Evolutionary conservation across 2,329 filamentous ascomycete genomes (phyloP), one percentile per base, ranked within the genome.

Genomic region (Leptosphaerulina australis): DNA sequence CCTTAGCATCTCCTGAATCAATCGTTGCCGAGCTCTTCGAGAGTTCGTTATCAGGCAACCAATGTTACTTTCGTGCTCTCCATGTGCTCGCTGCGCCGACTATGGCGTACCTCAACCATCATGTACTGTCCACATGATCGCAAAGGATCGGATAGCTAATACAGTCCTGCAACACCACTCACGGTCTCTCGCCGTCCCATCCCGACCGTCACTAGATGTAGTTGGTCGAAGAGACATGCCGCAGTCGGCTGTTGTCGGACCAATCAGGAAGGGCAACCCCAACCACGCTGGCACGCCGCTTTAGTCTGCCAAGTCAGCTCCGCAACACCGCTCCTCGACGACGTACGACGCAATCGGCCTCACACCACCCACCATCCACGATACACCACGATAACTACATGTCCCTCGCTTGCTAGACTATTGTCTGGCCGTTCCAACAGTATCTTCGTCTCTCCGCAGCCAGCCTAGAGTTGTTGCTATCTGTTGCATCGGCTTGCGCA

Each of bases 381-480:
- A 46, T 48, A 17, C 24, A 43, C 38, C 30, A 33, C 35, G 24
- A 50, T 25, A 55, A 52, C 56, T 60, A 62, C 50, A 71, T 70
- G 66, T 60, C 56, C 59, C 44, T 53, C 44, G 55, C 67, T 67
- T 72, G 71, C 69, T 73, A 73, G 71, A 72, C 71, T 37, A 51
- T 50, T 55, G 70, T 72, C 69, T 72, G 60, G 69, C 71, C 68
- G 69, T 63, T 59, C 18, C 69, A 70, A 60, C 68, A 64, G 63
- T 60, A 64, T 59, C 55, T 57, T 57, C 66, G 62, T 56, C 66
- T 74, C 72, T 72, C 63, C 59, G 72, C 71, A 74, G 66, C 72
- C 72, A 74, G 72, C 71, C 68, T 70, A 62, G 71, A 74, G 68
- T 60, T 62, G 64, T 66, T 60, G 67, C 56, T 71, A 66, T 62